Conservation (phyloP, 768 basidiomycete species). For the Strobilomyces dryophilus region DNA sequence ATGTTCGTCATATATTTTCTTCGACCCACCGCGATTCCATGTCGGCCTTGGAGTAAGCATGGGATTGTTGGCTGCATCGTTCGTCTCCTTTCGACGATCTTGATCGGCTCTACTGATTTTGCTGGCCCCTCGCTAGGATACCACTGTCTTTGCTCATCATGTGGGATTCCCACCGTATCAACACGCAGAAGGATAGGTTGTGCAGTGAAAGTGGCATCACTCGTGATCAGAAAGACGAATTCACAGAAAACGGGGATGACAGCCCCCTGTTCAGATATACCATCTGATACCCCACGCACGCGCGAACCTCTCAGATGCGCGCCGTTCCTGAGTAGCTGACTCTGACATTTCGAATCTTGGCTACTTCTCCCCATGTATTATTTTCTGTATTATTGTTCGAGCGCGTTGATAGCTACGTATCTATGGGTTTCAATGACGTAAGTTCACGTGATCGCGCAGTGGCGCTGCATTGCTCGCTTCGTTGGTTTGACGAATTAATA, state of each 20-base stretch:
- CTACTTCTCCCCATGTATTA: too few relatives aligned
- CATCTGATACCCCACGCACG: constrained; percentile 4
- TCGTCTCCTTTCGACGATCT: constrained; percentile 8
- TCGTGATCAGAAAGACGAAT: constrained; percentile 35
- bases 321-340: background rate
- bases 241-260: constrained; percentile 44
- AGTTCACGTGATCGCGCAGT: constrained; percentile 12
- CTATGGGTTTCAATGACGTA: too few relatives aligned
- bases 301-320: background rate
- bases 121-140: constrained; percentile 32
- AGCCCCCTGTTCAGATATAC: constrained; percentile 51
- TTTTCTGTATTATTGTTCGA: too few relatives aligned
- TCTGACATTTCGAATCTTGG: background rate
- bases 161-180: constrained; percentile 43
- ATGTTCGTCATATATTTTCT: constrained; percentile 39
- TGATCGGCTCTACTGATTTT: constrained; percentile 16
- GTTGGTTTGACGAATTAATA: background rate
- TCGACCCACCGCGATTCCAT: constrained; percentile 34
- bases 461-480: background rate
- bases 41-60: constrained; percentile 30
- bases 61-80: constrained; percentile 24
- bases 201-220: constrained; percentile 44
- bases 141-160: constrained; percentile 36
- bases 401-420: too few relatives aligned
- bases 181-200: constrained; percentile 40